Evolutionary conservation across 179 eudicot species (phyloP).

Genomic region (Actinidia arguta): DNA sequence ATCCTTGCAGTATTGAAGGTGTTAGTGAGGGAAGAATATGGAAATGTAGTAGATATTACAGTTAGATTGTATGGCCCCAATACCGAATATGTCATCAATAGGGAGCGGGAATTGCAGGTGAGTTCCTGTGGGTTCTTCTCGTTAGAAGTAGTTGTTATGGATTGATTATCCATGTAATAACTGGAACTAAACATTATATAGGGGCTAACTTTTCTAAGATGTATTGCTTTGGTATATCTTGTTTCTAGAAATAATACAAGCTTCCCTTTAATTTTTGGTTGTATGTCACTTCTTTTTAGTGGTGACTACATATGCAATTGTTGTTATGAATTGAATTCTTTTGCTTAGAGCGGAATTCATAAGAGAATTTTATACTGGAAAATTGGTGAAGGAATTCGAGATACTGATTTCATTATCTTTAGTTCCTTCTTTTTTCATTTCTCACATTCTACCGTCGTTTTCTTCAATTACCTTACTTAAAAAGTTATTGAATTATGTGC

Average conservation of each 20-base stretch:
- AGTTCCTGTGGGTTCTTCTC: constrained; percentile 19
- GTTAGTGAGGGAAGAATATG: constrained; percentile 66
- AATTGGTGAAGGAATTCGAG: too few relatives aligned
- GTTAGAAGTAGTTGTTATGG: background rate
- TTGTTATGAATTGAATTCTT: too few relatives aligned
- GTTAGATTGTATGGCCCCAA: constrained; percentile 95
- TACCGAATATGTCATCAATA: constrained; percentile 89
- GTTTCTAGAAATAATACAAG: background rate
- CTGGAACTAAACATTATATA: too few relatives aligned
- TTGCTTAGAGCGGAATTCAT: too few relatives aligned
- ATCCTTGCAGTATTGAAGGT: constrained; percentile 85
- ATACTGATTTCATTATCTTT: too few relatives aligned
- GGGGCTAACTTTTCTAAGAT: background rate
- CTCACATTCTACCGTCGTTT: too few relatives aligned
- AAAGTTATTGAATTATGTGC: too few relatives aligned
- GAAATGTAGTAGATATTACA: constrained; percentile 48
- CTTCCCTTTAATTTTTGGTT: background rate
- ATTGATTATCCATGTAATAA: background rate
- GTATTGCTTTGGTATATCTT: background rate
- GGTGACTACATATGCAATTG: background rate
- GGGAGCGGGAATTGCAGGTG: constrained; percentile 87
- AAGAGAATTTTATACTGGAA: too few relatives aligned
- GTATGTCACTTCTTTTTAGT: background rate
- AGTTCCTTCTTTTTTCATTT: too few relatives aligned
- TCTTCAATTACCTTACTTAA: too few relatives aligned